phyloP scores from a whole-genome alignment of 2,329 filamentous ascomycete genomes.

The Fusarium miscanthi region DNA sequence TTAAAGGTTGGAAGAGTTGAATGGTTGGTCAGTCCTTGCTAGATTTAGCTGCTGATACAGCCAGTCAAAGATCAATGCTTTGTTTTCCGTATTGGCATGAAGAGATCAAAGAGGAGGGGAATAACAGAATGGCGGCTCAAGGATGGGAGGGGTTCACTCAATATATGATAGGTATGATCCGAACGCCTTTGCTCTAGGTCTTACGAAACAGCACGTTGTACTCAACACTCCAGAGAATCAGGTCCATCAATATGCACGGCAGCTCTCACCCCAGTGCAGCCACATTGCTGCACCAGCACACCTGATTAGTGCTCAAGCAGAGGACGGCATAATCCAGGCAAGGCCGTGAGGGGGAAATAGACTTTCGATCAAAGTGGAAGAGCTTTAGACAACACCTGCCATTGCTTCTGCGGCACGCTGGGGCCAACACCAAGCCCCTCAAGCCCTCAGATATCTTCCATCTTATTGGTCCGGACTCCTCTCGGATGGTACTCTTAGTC shows the following conservation, averaged over 20 bases:
- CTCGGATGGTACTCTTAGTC: conserved; percentile 14
- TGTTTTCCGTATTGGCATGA: not conserved
- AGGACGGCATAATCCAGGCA: conserved; percentile 19
- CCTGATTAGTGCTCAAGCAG: conserved; percentile 21
- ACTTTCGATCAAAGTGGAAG: conserved; percentile 40
- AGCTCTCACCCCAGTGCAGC: conserved; percentile 27
- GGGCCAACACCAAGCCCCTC: conserved; percentile 28
- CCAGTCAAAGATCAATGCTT: not conserved
- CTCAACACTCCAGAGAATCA: conserved; percentile 14
- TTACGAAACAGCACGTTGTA: conserved; percentile 1
- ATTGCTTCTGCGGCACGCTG: conserved; percentile 9
- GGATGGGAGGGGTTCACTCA: conserved; percentile 1
- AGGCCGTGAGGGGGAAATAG: conserved; percentile 41
- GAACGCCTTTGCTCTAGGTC: conserved; percentile 11
- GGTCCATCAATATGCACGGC: conserved; percentile 25
- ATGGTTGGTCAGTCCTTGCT: not conserved
- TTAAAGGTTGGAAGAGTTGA: not conserved
- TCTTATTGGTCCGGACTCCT: conserved; percentile 24
- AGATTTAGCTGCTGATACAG: not conserved
- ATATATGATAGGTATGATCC: conserved; percentile 22
- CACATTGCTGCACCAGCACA: conserved; percentile 26
- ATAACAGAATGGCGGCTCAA: not conserved
- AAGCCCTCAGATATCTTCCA: conserved; percentile 8
- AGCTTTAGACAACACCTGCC: conserved; percentile 29
- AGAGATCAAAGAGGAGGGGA: not conserved